These are phyloP conservation scores for Parasitella parasitica DNA, from an alignment of 371 early-diverging fungal species.

Conservation along the genomic window DNA sequence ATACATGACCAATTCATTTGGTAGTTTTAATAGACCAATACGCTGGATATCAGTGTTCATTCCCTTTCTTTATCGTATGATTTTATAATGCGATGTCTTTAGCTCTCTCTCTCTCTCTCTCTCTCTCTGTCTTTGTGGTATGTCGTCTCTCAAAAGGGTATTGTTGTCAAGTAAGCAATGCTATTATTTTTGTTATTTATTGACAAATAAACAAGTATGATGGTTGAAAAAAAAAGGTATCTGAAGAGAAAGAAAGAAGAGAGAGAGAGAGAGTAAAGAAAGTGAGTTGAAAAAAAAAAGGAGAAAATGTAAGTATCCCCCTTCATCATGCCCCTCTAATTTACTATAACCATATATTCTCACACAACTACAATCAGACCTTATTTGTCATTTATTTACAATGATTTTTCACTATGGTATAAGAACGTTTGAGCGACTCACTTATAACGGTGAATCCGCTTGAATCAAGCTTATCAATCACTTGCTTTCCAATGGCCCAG, in stretches of 20 bases:
- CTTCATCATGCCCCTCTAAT: background rate
- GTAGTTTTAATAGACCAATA: constrained; percentile 24
- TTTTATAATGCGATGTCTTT: too few relatives aligned
- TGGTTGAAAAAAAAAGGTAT: background rate
- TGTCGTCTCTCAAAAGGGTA: background rate
- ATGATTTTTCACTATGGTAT: constrained; percentile 33
- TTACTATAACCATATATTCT: background rate
- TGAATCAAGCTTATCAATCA: constrained; percentile 28
- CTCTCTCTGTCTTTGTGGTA: background rate
- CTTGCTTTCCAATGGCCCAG: constrained; percentile 25
- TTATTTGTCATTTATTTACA: constrained; percentile 16
- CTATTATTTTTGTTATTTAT: background rate
- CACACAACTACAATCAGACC: background rate
- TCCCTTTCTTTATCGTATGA: background rate
- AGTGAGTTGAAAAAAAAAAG: constrained; percentile 1
- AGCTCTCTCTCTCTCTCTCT: background rate
- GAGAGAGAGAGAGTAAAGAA: constrained; percentile 5
- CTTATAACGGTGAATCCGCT: constrained; percentile 37
- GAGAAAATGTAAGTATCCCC: background rate
- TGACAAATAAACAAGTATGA: background rate
- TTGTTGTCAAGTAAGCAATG: background rate
- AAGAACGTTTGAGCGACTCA: constrained; percentile 29
- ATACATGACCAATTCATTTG: constrained; percentile 43
- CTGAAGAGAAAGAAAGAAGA: constrained; percentile 4
- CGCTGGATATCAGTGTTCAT: background rate